Percentiles rank a stretch among this genome's conserved stretches.
Conservation (phyloP, 2,329 filamentous ascomycete species). For the Pseudocercospora musae region DNA sequence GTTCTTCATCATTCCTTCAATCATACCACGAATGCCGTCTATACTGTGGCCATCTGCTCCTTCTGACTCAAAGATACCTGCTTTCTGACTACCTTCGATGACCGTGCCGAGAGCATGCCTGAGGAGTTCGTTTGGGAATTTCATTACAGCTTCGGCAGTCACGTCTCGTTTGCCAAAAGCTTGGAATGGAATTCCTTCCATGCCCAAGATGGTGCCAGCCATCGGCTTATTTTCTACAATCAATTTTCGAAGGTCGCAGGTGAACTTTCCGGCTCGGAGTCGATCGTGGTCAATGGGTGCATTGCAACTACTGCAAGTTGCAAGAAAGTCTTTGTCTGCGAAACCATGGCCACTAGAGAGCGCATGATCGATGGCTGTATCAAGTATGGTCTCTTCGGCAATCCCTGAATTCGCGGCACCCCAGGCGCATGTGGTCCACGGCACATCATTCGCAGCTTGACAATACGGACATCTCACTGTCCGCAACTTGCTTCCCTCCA, state of each 20-base stretch:
- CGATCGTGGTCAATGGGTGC: constrained; percentile 54
- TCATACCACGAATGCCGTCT: constrained; percentile 47
- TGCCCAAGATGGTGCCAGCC: constrained; percentile 64
- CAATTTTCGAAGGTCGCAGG: constrained; percentile 53
- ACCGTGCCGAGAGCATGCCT: constrained; percentile 43
- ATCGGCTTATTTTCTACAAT: constrained; percentile 53
- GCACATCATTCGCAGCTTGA: constrained; percentile 37
- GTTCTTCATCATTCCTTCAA: constrained; percentile 49
- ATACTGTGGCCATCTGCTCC: constrained; percentile 1
- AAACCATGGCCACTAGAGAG: constrained; percentile 53
- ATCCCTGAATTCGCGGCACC: constrained; percentile 31
- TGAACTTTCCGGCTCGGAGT: constrained; percentile 62
- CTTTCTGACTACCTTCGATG: constrained; percentile 30
- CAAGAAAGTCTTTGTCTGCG: constrained; percentile 55
- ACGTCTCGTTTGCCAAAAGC: constrained; percentile 28
- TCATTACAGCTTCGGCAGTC: constrained; percentile 17
- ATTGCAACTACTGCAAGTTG: constrained; percentile 52
- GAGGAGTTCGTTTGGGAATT: constrained; percentile 40
- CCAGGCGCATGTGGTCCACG: constrained; percentile 54
- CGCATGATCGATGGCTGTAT: constrained; percentile 35
- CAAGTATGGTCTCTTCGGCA: constrained; percentile 18
- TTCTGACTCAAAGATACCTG: background rate
- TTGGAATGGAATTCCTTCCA: constrained; percentile 50
- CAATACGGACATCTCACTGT: constrained; percentile 58
- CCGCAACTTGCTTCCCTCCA: constrained; percentile 51